Evolutionary conservation across 169 alveolate genomes (phyloP), one percentile per base, ranked within the genome.

Genomic region (Prorocentrum cordatum): DNA sequence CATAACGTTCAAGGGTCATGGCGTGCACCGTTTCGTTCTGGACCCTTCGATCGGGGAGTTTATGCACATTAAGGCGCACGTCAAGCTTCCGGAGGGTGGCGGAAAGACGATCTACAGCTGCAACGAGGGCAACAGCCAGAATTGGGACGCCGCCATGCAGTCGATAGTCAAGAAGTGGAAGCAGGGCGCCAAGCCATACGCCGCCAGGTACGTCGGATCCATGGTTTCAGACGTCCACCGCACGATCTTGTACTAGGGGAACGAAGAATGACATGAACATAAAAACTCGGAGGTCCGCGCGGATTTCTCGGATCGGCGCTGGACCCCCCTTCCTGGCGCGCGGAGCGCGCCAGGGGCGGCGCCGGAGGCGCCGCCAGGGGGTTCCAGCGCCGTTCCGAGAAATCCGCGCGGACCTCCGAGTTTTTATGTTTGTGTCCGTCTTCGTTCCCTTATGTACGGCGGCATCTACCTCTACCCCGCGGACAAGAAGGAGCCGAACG

Each of bases 181-280:
- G 79, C 79, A 61, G 62, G 20, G 0, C 36, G 86, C 31, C 39
- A 75, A 50, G 86, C 86, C 86, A 24, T 79, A 79, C 24, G 89
- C 89, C n/a, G 89, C 89, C 66, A 73, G 89, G n/a, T 79, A 79
- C 20, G 89, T 79, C 18, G 89, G 89, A 29, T 79, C 89, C 50
- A 79, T 79, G 89, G 89, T 79, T 59, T 79, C 89, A 39, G 89
- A 79, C 38, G 75, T 79, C 33, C 89, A 79, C 66, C 73, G 89
- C n/a, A 79, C 89, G 26, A 59, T 79, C 62, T n/a, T 79, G 35
- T n/a, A n/a, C n/a, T n/a, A n/a, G n/a, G n/a, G n/a, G n/a, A n/a
- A n/a, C n/a, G n/a, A n/a, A n/a, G n/a, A n/a, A n/a, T n/a, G n/a
- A n/a, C n/a, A n/a, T n/a, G n/a, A n/a, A n/a, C n/a, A n/a, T n/a